These are phyloP conservation scores for Trebouxia sp. DNA, from an alignment of 139 green algal genomes.

Conservation along the genomic window DNA sequence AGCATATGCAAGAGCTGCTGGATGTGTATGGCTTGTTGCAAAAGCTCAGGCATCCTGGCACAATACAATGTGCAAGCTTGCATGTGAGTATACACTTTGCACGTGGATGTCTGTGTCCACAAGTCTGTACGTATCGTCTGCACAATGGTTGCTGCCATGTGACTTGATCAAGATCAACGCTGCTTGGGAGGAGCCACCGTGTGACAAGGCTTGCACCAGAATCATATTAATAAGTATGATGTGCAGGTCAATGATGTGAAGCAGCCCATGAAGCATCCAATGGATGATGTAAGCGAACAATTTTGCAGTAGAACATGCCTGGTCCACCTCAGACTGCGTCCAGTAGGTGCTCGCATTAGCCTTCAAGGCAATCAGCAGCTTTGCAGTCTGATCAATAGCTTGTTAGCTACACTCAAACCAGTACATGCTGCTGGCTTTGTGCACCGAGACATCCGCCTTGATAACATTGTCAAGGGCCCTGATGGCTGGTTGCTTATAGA, in stretches of 20 bases:
- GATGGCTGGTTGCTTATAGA: background rate
- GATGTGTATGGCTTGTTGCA: no score
- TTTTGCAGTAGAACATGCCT: background rate
- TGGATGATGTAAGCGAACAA: background rate
- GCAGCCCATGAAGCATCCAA: slow-evolving; percentile 10
- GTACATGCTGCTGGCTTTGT: slow-evolving; percentile 6
- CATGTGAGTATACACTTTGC: no score
- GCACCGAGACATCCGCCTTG: background rate
- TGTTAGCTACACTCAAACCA: background rate
- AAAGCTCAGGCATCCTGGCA: no score
- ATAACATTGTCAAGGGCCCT: background rate
- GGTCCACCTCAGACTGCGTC: background rate
- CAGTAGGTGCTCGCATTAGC: slow-evolving; percentile 5
- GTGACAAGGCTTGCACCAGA: background rate
- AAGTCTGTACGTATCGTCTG: no score
- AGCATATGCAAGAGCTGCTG: no score
- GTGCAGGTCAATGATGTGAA: background rate
- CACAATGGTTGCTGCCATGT: no score
- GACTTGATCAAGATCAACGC: no score
- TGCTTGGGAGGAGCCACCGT: no score
- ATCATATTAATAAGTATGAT: background rate
- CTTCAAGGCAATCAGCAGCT: background rate
- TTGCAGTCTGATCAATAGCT: background rate
- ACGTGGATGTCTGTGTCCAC: no score
- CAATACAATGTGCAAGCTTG: no score